Evolutionary conservation across 306 rosid species (phyloP), one percentile per base, ranked within the genome.

Genomic region (Acmispon strigosus): DNA sequence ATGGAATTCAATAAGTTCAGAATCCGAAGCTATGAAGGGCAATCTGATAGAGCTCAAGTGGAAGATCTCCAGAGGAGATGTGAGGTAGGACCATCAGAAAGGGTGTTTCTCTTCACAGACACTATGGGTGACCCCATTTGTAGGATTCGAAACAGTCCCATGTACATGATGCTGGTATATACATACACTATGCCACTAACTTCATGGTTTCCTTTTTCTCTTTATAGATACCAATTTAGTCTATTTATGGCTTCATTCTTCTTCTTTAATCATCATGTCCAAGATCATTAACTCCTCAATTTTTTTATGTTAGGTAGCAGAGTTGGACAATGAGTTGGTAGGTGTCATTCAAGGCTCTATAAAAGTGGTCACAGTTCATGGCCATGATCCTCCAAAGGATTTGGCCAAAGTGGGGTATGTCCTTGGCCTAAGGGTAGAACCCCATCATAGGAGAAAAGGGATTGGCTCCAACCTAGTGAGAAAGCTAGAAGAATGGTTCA

Each of bases 111-210:
- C 96, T 93, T 83, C 94, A 86, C 92, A 27, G 96, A 93, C 76
- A 81, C 90, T 62, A 47, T 90, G 86, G 98, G 96, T 75, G 98
- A 93, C 96, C 98, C 96, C 86, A 93, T 93, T 19, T 93, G 97
- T 82, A 93, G 98, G 84, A 90, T 93, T 59, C 68, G 94, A 51
- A 90, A 90, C 70, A 87, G 97, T 76, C 98, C 94, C 70, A 73
- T 87, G 86, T 88, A 78, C 88, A 88, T 76, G 56, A 88, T 93
- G 98, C 96, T 93, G 94, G 98, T 94, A 81, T 73, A 39, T 75
- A 51, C 3, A 34, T 55, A 64, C 10, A 18, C 32, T 51, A 20
- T 49, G 13, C 42, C 52, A 75, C 56, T 62, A 42, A 24, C 32
- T 41, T 37, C 41, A 45, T 58, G n/a, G 6, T n/a, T 42, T 18